Base-by-base conservation (phyloP, 2,329 filamentous ascomycete species). In the Aureobasidium sp. region DNA sequence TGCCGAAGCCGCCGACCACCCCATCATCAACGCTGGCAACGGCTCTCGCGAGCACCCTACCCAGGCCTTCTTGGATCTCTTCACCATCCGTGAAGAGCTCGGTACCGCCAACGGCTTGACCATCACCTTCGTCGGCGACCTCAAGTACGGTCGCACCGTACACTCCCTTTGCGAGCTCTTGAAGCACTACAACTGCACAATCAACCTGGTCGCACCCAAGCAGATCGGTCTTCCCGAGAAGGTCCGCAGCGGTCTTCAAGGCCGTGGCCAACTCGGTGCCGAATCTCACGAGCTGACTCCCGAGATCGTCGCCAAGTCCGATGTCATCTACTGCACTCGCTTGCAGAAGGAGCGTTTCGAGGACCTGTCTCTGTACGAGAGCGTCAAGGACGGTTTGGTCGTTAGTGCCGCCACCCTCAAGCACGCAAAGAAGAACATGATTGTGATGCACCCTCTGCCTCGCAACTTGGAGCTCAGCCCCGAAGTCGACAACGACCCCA, bases 31-130 rank as follows among this genome's bases (percentile, higher is more conserved):
- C 68, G 93, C 90, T 59, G 93, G 93, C 47, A 98, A 98, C 68
- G 93, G 93, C 59, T 90, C 86, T 71, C 84, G 88, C 63, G 93
- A 98, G 74, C 93, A 98, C 72, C 93, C 93, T 0, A 98, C 93
- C 0, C 93, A 98, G 72, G 93, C 93, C 0, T 93, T 98, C 79
- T 77, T 98, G 19, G 93, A 98, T 65, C 84, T 98, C 55, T 98
- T 96, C 77, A 97, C 93, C 52, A 98, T 98, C 66, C 88, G 93
- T 61, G 93, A 98, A 72, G 93, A 98, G 71, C 79, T 97, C 7
- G 93, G 93, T 59, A 96, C 90, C 0, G 91, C 97, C 54, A 90
- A 91, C 66, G 91, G 91, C 49, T 77, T 98, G 59, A 97, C 89
- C 39, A 94, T 98, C 66, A 98, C 93, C 47, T 98, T 98, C 70